Evolutionary conservation across 768 basidiomycete genomes (phyloP), one percentile per base, ranked within the genome.

Genomic region (Sarcomyxa edulis): DNA sequence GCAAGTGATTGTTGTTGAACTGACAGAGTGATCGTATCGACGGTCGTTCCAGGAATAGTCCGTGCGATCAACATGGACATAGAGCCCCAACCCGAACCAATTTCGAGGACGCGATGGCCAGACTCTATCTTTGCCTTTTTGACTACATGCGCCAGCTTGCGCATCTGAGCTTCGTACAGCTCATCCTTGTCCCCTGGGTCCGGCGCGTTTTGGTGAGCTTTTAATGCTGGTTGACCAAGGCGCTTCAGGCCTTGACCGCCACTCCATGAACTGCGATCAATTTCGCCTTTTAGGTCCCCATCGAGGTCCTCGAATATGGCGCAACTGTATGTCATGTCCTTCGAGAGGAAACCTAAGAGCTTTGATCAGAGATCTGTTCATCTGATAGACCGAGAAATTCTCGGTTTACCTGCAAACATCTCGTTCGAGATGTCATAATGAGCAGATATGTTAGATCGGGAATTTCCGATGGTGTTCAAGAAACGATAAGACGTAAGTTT

Each of bases 381-480:
- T 35, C 49, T 42, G 44, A 44, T 48, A 7, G 43, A 20, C 48
- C 53, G 12, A n/a, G n/a, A n/a, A n/a, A n/a, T n/a, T n/a, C n/a
- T n/a, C n/a, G n/a, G n/a, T n/a, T n/a, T 33, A 74, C 76, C 76
- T 40, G 68, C 65, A 51, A 85, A 85, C 82, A 85, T 84, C 6
- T 69, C 72, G 52, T 89, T 87, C 4, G 79, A 81, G 35, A 86
- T 79, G 52, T 89, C 85, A 54, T 88, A 86, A 55, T 86, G 84
- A 4, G 83, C 81, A 24, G 76, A 77, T 45, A 85, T 82, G 51
- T 86, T 86, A 11, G 70, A 74, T 6, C 75, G 65, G 7, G 78
- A 73, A 51, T 81, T 83, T 34, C 71, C 64, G 29, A 86, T 68
- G 5, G 79, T 76, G 52, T 81, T 82, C 35, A 79, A 62, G 49